Base-by-base conservation (phyloP, 192 early-diverging fungal genomes). In the Radiomyces spectabilis region DNA sequence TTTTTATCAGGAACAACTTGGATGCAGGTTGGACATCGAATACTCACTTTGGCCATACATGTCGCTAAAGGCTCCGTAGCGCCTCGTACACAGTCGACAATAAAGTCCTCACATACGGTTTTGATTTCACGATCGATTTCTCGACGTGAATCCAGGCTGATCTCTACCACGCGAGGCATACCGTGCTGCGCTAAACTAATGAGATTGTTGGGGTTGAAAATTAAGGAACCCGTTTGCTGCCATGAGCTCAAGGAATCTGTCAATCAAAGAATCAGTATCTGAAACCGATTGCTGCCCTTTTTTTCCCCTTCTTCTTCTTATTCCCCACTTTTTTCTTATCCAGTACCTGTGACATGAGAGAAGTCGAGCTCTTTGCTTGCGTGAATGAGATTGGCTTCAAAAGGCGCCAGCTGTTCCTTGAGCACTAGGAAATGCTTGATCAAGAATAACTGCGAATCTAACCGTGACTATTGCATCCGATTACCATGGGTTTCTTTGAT, bases 361-460 rank as follows among this genome's bases (percentile, higher is more conserved):
- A 88, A 85, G 48, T 90, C 84, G 10, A 93, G 62, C 18, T 77
- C 68, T 46, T 88, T 82, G 54, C 82, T 81, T 34, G 69, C 70
- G 35, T 86, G 84, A 7, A 89, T 75, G 60, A 91, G 85, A 50
- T 79, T 73, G n/a, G 78, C 77, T 49, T 87, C 85, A 71, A 87
- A 93, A 2, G 82, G 75, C 1, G 82, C 73, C 29, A 91, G 85
- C 51, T 90, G 86, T 30, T 93, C 91, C 34, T 91, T 79, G 6
- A 93, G 68, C 52, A 86, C 84, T 19, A 93, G 58, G n/a, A 93
- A 50, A 61, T 93, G 90, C 54, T 93, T 93, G 33, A 93, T 89
- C 39, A 90, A 68, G 61, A 93, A 93, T 15, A 92, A 66, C 38
- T 87, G 81, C 8, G 82, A 86, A 57, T 93, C 91, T 6, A 82